Percentiles rank a stretch among this genome's conserved stretches.
Conservation (phyloP, 495 filamentous ascomycete species). For the Podospora pseudoanserina region DNA sequence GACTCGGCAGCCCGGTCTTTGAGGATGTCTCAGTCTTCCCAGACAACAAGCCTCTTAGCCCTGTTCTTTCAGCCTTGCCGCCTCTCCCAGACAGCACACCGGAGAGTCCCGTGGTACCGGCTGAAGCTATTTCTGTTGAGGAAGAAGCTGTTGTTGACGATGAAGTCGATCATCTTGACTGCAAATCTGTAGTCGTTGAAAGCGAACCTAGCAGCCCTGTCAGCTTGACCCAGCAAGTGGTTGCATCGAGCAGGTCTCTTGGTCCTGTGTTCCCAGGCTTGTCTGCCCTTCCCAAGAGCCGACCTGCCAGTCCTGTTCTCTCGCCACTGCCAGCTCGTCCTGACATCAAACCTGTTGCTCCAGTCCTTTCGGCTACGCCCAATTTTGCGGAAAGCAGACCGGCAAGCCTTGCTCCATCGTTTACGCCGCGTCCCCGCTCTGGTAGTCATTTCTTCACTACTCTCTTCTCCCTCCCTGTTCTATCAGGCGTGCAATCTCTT, state of each 20-base stretch:
- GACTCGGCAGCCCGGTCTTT: not conserved
- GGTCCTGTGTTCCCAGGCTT: not conserved
- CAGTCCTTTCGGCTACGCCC: not conserved
- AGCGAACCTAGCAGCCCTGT: not conserved
- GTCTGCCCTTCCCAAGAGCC: not conserved
- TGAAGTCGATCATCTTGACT: not conserved
- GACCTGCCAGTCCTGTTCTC: constrained; percentile 1
- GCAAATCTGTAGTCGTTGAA: not conserved
- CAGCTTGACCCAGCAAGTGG: not conserved
- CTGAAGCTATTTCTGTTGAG: not conserved
- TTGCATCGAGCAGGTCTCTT: not conserved
- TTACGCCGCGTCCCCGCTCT: not conserved
- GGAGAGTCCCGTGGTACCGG: not conserved
- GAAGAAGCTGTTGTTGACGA: not conserved
- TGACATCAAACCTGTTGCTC: not conserved
- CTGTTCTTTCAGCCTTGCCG: not conserved
- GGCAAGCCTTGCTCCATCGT: not conserved
- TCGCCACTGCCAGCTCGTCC: not conserved
- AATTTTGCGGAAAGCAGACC: not conserved
- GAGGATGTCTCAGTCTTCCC: not conserved
- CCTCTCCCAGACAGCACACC: constrained; percentile 3
- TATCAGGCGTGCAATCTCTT: not conserved
- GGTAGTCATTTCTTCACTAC: not conserved
- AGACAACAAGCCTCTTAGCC: not conserved
- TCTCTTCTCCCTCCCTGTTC: not conserved